phyloP scores from a whole-genome alignment of 805 yeast species.

The Candida ficus region DNA sequence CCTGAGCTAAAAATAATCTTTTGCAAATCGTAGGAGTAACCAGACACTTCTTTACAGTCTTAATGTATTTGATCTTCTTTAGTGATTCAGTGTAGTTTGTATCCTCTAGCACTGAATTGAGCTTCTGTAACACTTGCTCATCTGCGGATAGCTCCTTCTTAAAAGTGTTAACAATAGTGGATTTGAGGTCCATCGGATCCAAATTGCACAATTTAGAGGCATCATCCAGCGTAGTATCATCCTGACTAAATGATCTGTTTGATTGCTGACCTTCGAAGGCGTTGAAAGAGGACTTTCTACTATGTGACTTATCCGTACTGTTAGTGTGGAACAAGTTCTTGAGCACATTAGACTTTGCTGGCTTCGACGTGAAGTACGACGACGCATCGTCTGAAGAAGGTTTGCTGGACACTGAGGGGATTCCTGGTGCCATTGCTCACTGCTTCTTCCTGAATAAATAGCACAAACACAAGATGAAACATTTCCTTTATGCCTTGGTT shows the following conservation, averaged over 20 bases:
- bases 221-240: background rate
- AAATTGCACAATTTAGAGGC: background rate
- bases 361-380: background rate
- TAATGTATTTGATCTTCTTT: slow-evolving; percentile 51
- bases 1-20: slow-evolving; percentile 63
- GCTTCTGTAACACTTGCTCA: background rate
- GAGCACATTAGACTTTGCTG: background rate
- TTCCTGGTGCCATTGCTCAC: no score
- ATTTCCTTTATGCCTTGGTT: no score
- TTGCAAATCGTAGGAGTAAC: slow-evolving; percentile 41
- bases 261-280: no score
- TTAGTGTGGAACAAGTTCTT: background rate
- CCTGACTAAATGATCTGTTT: no score
- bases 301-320: background rate
- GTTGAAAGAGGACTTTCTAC: background rate
- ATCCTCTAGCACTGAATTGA: slow-evolving; percentile 13
- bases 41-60: slow-evolving; percentile 41
- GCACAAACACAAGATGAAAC: no score
- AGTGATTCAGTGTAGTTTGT: slow-evolving; percentile 38
- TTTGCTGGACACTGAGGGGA: no score
- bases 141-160: background rate
- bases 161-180: background rate
- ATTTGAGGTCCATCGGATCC: background rate
- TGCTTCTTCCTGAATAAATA: no score
- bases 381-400: background rate